Conservation (phyloP, 2,329 filamentous ascomycete genomes). For the Claviceps maximensis region DNA sequence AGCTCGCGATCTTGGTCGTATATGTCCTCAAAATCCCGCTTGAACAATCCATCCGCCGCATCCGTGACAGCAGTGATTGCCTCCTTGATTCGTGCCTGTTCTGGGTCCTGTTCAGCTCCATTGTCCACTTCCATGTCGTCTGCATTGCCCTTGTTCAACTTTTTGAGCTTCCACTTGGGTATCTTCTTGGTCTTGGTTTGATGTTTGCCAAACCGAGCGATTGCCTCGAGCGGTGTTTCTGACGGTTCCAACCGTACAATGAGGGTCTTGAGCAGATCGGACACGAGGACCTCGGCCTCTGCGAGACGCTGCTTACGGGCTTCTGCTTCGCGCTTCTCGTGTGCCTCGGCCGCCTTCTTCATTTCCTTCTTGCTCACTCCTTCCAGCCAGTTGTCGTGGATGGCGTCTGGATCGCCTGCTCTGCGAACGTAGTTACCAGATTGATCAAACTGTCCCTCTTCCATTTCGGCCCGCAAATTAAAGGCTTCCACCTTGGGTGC, state of each 20-base stretch:
- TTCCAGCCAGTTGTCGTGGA: slow-evolving; percentile 86
- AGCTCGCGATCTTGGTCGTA: slow-evolving; percentile 82
- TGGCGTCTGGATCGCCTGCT: slow-evolving; percentile 74
- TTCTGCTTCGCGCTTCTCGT: slow-evolving; percentile 72
- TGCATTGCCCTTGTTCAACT: slow-evolving; percentile 38
- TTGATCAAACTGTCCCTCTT: slow-evolving; percentile 87
- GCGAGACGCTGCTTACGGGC: slow-evolving; percentile 55
- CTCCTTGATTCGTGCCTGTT: slow-evolving; percentile 55
- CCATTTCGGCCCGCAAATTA: slow-evolving; percentile 81
- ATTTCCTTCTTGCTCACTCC: slow-evolving; percentile 91
- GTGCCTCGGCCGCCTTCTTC: slow-evolving; percentile 71
- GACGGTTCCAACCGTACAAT: slow-evolving; percentile 63
- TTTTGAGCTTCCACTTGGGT: slow-evolving; percentile 59
- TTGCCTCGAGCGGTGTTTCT: slow-evolving; percentile 78
- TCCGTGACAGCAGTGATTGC: slow-evolving; percentile 75
- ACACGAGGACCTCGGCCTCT: slow-evolving; percentile 61
- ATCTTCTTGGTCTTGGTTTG: slow-evolving; percentile 46
- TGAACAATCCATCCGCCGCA: slow-evolving; percentile 75
- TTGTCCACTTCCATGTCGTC: slow-evolving; percentile 59
- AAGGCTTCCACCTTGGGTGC: slow-evolving; percentile 93
- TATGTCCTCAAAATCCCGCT: slow-evolving; percentile 73
- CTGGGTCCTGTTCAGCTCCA: slow-evolving; percentile 43
- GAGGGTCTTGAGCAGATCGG: slow-evolving; percentile 59
- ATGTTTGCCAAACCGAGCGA: slow-evolving; percentile 64
- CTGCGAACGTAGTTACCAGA: slow-evolving; percentile 85